These are phyloP conservation scores for Perkinsus marinus DNA, from an alignment of 169 alveolate species.

Conservation along the genomic window DNA sequence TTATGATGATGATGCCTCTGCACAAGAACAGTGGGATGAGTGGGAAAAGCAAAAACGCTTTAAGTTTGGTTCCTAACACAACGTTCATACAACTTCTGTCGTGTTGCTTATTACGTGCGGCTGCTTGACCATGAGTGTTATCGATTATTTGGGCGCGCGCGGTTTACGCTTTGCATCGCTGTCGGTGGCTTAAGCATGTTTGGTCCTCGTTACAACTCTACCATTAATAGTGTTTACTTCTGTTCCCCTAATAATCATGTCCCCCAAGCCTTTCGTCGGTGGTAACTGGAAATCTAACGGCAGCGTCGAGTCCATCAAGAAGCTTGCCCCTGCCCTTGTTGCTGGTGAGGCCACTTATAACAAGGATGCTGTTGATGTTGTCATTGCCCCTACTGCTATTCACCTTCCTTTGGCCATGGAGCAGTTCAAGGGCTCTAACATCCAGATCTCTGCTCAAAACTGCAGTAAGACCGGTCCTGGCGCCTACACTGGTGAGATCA, in stretches of 20 bases:
- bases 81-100: no score
- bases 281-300: constrained; percentile 94
- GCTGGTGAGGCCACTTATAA: not conserved
- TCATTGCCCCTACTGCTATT: constrained; percentile 67
- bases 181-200: no score
- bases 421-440: constrained; percentile 31
- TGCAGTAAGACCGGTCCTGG: constrained; percentile 80
- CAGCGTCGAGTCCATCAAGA: constrained; percentile 52
- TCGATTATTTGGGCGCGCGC: not conserved
- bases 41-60: not conserved
- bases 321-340: constrained; percentile 30
- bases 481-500: constrained; percentile 93
- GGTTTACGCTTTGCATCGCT: no score
- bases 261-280: constrained; percentile 73
- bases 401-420: constrained; percentile 62
- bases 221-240: no score
- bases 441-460: constrained; percentile 80
- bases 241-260: constrained; percentile 18
- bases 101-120: no score
- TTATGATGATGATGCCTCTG: not conserved
- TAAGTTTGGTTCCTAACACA: no score
- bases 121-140: not conserved
- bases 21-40: not conserved
- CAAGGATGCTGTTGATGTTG: constrained; percentile 48
- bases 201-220: no score